Percentiles rank a stretch among this genome's conserved stretches.
Evolutionary conservation across 768 basidiomycete genomes (phyloP).

Genomic region (Termitomyces sp.): DNA sequence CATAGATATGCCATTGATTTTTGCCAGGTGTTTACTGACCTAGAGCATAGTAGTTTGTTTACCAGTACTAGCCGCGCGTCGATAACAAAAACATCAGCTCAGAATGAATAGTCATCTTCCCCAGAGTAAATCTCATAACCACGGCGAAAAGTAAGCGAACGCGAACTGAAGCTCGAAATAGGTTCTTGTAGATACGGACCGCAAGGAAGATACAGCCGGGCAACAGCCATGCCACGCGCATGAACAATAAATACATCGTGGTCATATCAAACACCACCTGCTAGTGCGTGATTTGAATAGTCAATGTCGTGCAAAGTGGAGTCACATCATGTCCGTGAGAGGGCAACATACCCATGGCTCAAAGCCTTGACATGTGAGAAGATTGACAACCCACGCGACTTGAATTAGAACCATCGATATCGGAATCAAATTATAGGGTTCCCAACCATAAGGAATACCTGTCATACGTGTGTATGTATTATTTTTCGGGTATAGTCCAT

Average conservation of each 20-base stretch:
- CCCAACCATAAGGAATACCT: background rate
- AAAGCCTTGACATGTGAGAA: background rate
- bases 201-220: background rate
- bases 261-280: background rate
- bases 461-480: background rate
- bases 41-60: no score
- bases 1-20: no score
- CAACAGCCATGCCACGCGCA: background rate
- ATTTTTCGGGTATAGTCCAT: slow-evolving; percentile 5
- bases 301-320: background rate
- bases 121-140: background rate
- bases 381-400: background rate
- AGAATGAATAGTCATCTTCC: background rate
- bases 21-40: no score
- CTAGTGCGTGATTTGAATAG: background rate
- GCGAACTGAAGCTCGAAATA: background rate
- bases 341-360: background rate
- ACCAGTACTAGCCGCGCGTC: no score
- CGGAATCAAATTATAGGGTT: background rate
- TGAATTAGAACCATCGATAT: background rate
- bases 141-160: background rate
- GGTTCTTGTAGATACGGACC: background rate
- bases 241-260: background rate
- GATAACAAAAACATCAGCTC: background rate
- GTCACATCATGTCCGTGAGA: background rate